Base-by-base conservation (phyloP, 106 monocot species). In the Dioscorea dumetorum region DNA sequence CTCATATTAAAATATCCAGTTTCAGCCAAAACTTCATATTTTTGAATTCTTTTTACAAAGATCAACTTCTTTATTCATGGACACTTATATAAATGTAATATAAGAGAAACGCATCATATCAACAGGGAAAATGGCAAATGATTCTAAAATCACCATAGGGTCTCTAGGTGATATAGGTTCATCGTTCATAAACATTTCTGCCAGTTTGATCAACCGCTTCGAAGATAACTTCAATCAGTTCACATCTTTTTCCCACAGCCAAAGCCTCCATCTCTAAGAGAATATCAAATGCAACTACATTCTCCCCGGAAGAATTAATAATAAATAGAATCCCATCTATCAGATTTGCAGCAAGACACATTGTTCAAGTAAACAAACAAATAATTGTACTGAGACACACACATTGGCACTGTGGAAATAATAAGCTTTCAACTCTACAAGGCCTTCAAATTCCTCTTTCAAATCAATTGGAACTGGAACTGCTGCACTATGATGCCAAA, bases 161-260 rank as follows among this genome's bases (percentile, higher is more conserved):
- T 97, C 89, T 79, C 50, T 65, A 10, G 86, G 67, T 57, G 79
- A 80, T 60, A 97, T 82, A 24, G 91, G 84, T 18, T 91, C 89
- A 77, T 97, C 97, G 73, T 53, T 87, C 13, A 97, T 82, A 86
- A 97, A 97, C 79, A 72, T 53, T 79, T 92, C 97, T 66, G 97
- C 97, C 72, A 99, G 89, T 60, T n/a, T 82, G 50, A 72, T 99
- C 97, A 83, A 92, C 97, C 11, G 89, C 97, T 80, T 99, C 97
- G 65, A 89, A 97, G 60, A 97, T 89, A 76, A 74, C 81, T 87
- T 97, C 97, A 63, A 97, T 97, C 23, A 97, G 82, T 79, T 97
- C 97, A 57, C 80, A 82, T 10, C 89, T 79, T 75, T 92, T 97
- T 69, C 90, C 92, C 50, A 68, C 21, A 8, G 79, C 89, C 22